phyloP scores from a whole-genome alignment of 495 filamentous ascomycete species.

The Penicillium lividum region DNA sequence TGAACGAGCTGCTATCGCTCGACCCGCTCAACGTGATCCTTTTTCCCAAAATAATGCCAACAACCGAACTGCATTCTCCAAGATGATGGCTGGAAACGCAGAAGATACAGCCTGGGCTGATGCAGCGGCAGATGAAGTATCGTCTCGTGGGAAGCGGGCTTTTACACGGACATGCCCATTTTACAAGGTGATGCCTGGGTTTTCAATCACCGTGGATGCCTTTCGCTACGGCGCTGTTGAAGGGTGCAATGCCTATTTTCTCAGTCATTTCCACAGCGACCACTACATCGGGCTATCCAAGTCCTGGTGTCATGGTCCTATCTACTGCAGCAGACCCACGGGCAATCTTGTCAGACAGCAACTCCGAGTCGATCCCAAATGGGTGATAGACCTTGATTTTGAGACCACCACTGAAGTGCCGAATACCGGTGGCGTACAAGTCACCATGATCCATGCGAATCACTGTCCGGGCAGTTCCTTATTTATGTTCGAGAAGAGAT shows the following conservation, averaged over 20 bases:
- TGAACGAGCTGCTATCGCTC: constrained; percentile 66
- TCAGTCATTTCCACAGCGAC: constrained; percentile 97
- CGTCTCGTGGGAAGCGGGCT: constrained; percentile 83
- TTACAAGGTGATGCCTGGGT: constrained; percentile 94
- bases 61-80: constrained; percentile 74
- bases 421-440: constrained; percentile 72
- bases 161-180: constrained; percentile 93
- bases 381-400: constrained; percentile 82
- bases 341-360: constrained; percentile 86
- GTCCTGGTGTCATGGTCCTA: constrained; percentile 89
- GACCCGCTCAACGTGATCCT: constrained; percentile 76
- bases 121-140: constrained; percentile 76
- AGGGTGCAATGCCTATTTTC: constrained; percentile 91
- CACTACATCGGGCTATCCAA: constrained; percentile 91
- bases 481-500: constrained; percentile 83
- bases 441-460: constrained; percentile 96
- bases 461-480: constrained; percentile 95
- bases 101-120: constrained; percentile 89
- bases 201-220: constrained; percentile 92
- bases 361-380: constrained; percentile 82
- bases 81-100: constrained; percentile 86
- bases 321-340: constrained; percentile 93
- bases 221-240: constrained; percentile 94
- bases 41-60: constrained; percentile 51
- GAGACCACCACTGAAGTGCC: constrained; percentile 80